Evolutionary conservation across 371 early-diverging fungal genomes (phyloP), one percentile per base, ranked within the genome.

Genomic region (Mycotypha africana): DNA sequence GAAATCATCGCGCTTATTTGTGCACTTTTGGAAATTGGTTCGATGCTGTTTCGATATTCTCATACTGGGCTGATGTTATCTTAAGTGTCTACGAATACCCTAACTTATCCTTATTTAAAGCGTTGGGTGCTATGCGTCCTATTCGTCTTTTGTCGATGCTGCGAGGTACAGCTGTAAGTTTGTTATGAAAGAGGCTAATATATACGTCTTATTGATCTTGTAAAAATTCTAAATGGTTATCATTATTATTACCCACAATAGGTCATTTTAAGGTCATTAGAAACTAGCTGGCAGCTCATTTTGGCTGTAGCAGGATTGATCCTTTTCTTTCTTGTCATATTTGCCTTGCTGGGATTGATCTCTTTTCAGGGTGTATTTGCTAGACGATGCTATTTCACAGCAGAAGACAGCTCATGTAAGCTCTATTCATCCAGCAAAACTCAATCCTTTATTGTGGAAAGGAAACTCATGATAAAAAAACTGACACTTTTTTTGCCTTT

Each of bases 361-460:
- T 66, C 78, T 4, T 80, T 76, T 37, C 68, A 66, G 49, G 81
- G 81, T 6, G 61, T 69, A 0, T 65, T 78, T 35, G 74, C 78
- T 1, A 52, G 81, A 38, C 54, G 72, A 16, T 80, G 81, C 21
- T 67, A 73, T 37, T 53, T 53, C 3, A 52, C 52, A 5, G 54
- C 30, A 6, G 30, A 28, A 8, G 30, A 28, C 30, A 28, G 12
- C 12, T 28, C 30, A 8, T 28, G 30, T 28, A 28, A 28, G 30
- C 28, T 10, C n/a, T n/a, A n/a, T n/a, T n/a, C 4, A 38, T 38
- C 5, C 16, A 21, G n/a, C n/a, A n/a, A n/a, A n/a, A n/a, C n/a
- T n/a, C n/a, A n/a, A n/a, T n/a, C n/a, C n/a, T n/a, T n/a, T n/a
- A n/a, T n/a, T n/a, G n/a, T n/a, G n/a, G n/a, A n/a, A n/a, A n/a